Evolutionary conservation across 768 basidiomycete species (phyloP).

Genomic region (Leucocoprinus birnbaumii): DNA sequence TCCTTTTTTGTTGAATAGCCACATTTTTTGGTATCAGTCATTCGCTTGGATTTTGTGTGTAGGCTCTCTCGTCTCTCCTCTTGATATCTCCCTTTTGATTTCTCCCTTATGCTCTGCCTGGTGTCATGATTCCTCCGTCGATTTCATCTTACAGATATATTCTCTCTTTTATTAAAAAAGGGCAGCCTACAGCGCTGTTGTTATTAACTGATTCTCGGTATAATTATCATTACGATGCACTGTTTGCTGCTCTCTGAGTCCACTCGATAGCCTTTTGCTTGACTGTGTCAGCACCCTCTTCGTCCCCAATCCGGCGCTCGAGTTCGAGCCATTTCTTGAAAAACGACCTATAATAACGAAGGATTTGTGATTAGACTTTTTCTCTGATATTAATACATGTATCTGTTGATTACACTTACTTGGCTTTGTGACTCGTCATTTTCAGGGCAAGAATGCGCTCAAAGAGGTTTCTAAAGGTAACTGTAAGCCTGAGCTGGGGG

Average conservation of each 20-base stretch:
- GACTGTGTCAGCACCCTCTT: slow-evolving; percentile 73
- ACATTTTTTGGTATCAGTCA: slow-evolving; percentile 32
- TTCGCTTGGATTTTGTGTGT: slow-evolving; percentile 52
- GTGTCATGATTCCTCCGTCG: slow-evolving; percentile 16
- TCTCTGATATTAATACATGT: neutral
- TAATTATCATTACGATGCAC: slow-evolving; percentile 23
- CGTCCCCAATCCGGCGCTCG: slow-evolving; percentile 85
- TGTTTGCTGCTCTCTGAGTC: slow-evolving; percentile 49
- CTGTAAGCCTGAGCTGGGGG: slow-evolving; percentile 1
- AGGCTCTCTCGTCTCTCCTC: slow-evolving; percentile 15
- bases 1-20: slow-evolving; percentile 19
- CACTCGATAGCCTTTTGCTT: slow-evolving; percentile 92
- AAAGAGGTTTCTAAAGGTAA: slow-evolving; percentile 70
- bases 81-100: slow-evolving; percentile 19
- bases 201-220: slow-evolving; percentile 19
- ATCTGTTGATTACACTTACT: slow-evolving; percentile 50
- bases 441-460: slow-evolving; percentile 79
- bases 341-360: slow-evolving; percentile 56
- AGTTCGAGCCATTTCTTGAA: slow-evolving; percentile 98
- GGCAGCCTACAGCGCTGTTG: slow-evolving; percentile 5
- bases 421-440: slow-evolving; percentile 94
- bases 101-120: slow-evolving; percentile 27
- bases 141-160: slow-evolving; percentile 31
- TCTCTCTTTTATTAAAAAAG: slow-evolving; percentile 18
- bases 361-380: slow-evolving; percentile 12